Base-by-base conservation (phyloP, 129 eudicot species). In the Scalesia atractyloides region DNA sequence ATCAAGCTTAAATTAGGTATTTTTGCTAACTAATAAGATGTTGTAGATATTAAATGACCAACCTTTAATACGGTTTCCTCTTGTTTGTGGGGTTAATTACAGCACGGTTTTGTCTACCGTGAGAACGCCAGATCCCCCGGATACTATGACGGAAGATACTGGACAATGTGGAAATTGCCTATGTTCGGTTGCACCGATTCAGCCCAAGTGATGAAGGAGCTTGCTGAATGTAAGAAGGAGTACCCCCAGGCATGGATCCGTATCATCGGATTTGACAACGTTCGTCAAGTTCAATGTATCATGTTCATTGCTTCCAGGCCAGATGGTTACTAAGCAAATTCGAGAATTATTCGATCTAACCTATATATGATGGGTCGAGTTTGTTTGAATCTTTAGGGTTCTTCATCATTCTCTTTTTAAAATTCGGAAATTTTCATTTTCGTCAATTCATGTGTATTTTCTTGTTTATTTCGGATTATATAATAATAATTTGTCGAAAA, bases 131-230 rank as follows among this genome's bases (percentile, higher is more conserved):
- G 50, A 0, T 82, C 90, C 12, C 96, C 90, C 1, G 92, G 92
- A 56, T 89, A 89, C 96, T 86, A 89, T 54, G 96, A 89, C 12
- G 90, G 96, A 17, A 72, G 96, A 51, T 89, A 86, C 96, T 89
- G 92, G 96, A 84, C 89, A 19, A 89, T 89, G 92, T 89, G 96
- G 92, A 89, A 86, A 80, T 75, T 84, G 62, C 96, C 92, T 70
- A 86, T 84, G 96, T 89, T 84, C 59, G 89, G 96, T 1, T 89
- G 96, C 86, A 89, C 86, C 0, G 96, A 86, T 68, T 51, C 90
- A 8, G 30, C 75, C 19, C 96, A 86, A 30, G 96, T 89, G 50
- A 5, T 84, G 70, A 57, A 57, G 48, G 96, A 89, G 85, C 48
- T 89, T 0, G 80, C 41, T 0, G 88, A 86, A 61, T 76, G 77